Evolutionary conservation across 2,329 filamentous ascomycete species (phyloP), one percentile per base, ranked within the genome.

Genomic region (Bipolaris bicolor): DNA sequence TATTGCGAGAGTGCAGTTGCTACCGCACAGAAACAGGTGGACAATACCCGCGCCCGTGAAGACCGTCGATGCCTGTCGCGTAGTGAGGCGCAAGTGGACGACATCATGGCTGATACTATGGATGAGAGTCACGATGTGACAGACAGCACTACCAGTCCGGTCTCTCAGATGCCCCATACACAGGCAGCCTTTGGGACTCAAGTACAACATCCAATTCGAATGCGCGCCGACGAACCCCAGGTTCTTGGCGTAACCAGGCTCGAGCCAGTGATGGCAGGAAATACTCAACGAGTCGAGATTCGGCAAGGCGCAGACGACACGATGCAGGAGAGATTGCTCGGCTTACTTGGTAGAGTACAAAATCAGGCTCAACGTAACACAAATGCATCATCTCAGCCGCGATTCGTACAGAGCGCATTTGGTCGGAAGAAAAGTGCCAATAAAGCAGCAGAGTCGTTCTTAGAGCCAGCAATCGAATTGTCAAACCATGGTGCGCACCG

Each of bases 151-250:
- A 33, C 20, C 6, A 49, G 55, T 9, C 54, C 51, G 7, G 51
- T 60, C 36, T 68, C 66, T 7, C 69, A 72, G 39, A 22, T 20
- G 13, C 55, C 58, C 7, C 44, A 65, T 41, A 70, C 70, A 0
- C 71, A 73, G 36, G 20, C 58, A 29, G 52, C 64, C 0, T 71
- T 65, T 46, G 65, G 47, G 13, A 71, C 69, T 3, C 71, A 74
- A 47, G 1, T 67, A 1, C 55, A 48, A 13, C 62, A 60, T n/a
- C 53, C 57, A 1, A 29, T 49, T 9, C 52, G 49, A 10, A n/a
- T 49, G 15, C 60, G 40, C 16, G 9, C 29, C 7, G n/a, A 49
- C 7, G 60, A 62, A 0, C 51, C 55, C 9, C 51, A 52, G 1
- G 13, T 66, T 29, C 10, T 66, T n/a, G 63, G 62, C 7, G 49